Conservation (phyloP, 331 rosid genomes). For the Arachis monticola region DNA sequence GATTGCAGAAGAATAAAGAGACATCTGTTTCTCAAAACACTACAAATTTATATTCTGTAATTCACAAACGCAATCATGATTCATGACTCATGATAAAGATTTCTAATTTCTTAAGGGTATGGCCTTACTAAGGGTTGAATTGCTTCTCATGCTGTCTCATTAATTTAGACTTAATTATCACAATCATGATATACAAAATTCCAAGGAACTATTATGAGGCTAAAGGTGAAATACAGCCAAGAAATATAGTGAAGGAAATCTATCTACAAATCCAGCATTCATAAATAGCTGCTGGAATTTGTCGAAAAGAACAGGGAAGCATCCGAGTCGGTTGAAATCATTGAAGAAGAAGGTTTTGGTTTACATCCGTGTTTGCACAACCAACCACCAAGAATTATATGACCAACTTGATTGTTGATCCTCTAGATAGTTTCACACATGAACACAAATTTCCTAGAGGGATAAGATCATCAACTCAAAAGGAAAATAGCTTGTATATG, state of each 20-base stretch:
- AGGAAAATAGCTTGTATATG: slow-evolving; percentile 6
- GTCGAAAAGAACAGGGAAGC: neutral
- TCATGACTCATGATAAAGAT: neutral
- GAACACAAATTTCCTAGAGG: neutral
- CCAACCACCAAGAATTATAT: neutral
- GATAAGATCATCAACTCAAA: neutral
- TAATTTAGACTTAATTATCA: neutral
- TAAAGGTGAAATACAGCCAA: neutral
- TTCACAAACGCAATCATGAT: slow-evolving; percentile 17
- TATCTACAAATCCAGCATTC: neutral
- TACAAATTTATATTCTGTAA: slow-evolving; percentile 1
- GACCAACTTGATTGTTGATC: neutral
- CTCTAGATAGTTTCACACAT: slow-evolving; percentile 1
- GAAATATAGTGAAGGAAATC: neutral
- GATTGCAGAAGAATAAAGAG: neutral
- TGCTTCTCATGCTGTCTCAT: slow-evolving; percentile 18
- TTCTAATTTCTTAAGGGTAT: slow-evolving; percentile 14
- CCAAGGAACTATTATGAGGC: slow-evolving; percentile 7
- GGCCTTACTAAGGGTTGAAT: neutral
- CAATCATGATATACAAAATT: slow-evolving; percentile 11
- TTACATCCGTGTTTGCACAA: slow-evolving; percentile 6
- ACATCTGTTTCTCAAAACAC: neutral
- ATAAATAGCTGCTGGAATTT: slow-evolving; percentile 1
- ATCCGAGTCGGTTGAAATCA: neutral
- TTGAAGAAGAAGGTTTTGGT: neutral